phyloP scores from a whole-genome alignment of 768 basidiomycete species.

The Leucosporidium yakuticum region DNA sequence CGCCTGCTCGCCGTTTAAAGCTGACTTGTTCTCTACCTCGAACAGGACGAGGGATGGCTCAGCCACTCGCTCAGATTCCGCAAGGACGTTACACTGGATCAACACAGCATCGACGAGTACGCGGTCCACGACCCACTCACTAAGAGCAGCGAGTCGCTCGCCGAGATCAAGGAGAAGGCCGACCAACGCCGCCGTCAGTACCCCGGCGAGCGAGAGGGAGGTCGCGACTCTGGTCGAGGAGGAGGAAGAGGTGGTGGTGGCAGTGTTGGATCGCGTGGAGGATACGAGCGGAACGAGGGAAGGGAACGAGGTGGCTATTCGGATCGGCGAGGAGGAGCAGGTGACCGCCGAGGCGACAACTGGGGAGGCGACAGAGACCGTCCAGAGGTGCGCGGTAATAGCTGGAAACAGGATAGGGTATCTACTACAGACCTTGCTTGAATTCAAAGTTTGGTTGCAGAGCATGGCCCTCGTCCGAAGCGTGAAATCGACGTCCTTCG shows the following conservation, averaged over 20 bases:
- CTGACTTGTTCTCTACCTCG: not conserved
- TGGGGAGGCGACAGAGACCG: constrained; percentile 4
- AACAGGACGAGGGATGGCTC: constrained; percentile 28
- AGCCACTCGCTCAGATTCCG: constrained; percentile 38
- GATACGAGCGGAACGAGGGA: not conserved
- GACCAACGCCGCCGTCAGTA: constrained; percentile 12
- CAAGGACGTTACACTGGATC: constrained; percentile 39
- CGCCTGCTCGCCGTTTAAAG: not conserved
- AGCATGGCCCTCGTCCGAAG: too few species aligned
- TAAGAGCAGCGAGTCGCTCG: constrained; percentile 24
- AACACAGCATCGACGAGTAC: constrained; percentile 32
- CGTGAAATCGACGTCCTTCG: too few species aligned
- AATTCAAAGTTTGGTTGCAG: too few species aligned
- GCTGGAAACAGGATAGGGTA: constrained; percentile 25
- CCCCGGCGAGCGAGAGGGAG: constrained; percentile 10
- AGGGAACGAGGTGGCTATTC: not conserved
- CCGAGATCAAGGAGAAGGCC: constrained; percentile 21
- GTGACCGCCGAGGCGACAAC: not conserved
- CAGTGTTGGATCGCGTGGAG: not conserved
- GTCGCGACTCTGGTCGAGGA: not conserved
- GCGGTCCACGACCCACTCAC: constrained; percentile 29
- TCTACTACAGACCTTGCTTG: constrained; percentile 22
- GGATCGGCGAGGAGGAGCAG: not conserved
- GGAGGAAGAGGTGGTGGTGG: not conserved
- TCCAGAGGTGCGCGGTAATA: constrained; percentile 21